These are phyloP conservation scores for Elongisporangium prolatum DNA, from an alignment of 352 stramenopile species.

Conservation along the genomic window DNA sequence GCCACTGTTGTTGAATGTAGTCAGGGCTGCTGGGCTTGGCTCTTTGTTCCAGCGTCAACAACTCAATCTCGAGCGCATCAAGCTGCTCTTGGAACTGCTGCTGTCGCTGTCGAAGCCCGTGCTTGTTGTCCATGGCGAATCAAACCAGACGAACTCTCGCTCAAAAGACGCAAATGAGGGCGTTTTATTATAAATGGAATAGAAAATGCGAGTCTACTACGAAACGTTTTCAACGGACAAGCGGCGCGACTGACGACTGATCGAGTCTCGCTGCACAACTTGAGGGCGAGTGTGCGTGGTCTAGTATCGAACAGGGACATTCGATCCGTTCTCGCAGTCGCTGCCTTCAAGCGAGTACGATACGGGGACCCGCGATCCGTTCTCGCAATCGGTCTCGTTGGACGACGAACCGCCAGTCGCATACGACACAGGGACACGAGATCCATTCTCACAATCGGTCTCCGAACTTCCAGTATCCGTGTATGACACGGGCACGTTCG, in stretches of 20 bases:
- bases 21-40: background rate
- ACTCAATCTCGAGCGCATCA: constrained; percentile 14
- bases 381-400: background rate
- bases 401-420: background rate
- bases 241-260: background rate
- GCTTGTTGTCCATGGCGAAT: constrained; percentile 1
- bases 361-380: background rate
- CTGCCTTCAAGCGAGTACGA: background rate
- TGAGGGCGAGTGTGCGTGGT: no score
- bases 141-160: no score
- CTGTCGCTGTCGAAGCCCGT: constrained; percentile 13
- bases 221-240: background rate
- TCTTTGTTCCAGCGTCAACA: constrained; percentile 4
- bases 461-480: background rate
- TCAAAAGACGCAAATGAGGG: background rate
- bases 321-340: background rate
- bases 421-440: background rate
- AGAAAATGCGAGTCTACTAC: background rate
- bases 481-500: background rate
- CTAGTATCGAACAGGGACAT: background rate
- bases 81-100: constrained; percentile 31
- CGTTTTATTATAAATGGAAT: background rate
- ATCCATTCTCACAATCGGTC: background rate
- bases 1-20: constrained; percentile 8
- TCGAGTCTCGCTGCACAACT: no score